Base-by-base conservation (phyloP, 805 yeast species). In the Sungouiozyma intestinalis region DNA sequence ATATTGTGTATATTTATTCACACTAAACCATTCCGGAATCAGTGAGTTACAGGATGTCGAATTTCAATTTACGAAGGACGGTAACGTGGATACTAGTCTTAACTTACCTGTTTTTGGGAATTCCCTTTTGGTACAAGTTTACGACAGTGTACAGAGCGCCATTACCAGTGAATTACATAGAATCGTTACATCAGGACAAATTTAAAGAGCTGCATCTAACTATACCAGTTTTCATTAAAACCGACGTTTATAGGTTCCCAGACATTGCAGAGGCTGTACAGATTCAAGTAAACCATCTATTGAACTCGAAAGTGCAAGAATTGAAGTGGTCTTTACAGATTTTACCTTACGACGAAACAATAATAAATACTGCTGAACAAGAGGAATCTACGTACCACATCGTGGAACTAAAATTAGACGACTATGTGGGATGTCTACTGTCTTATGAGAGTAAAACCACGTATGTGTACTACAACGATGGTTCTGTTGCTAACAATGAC, bases 191-290 rank as follows among this genome's bases (percentile, higher is more conserved):
- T n/a, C 58, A 60, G 7, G 52, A 67, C 39, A 71, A 69, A 11
- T 58, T 68, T 36, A 49, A 59, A 17, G 79, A 74, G 50, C 46
- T 75, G 2, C 58, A 58, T 18, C 41, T 76, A 35, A 60, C 52
- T 2, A 63, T 74, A 4, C 76, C 76, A 0, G 63, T 74, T 3
- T 67, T 62, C 38, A 49, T 69, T 17, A 58, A 60, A n/a, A 54
- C 55, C 1, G 68, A 68, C 9, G 74, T 73, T 1, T 68, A 77
- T 48, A 58, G 63, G 15, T 78, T 79, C 49, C 88, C 90, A 0
- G 95, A 86, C 56, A 53, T 86, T 16, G 73, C 71, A 1, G 67
- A 67, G 35, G 86, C 82, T 1, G 54, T 72, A 1, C 72, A 73
- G 45, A 51, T 67, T 11, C 74, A 76, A 49, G 52, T 74, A 2